Conservation (phyloP, 257 asterid species). For the Catharanthus roseus region DNA sequence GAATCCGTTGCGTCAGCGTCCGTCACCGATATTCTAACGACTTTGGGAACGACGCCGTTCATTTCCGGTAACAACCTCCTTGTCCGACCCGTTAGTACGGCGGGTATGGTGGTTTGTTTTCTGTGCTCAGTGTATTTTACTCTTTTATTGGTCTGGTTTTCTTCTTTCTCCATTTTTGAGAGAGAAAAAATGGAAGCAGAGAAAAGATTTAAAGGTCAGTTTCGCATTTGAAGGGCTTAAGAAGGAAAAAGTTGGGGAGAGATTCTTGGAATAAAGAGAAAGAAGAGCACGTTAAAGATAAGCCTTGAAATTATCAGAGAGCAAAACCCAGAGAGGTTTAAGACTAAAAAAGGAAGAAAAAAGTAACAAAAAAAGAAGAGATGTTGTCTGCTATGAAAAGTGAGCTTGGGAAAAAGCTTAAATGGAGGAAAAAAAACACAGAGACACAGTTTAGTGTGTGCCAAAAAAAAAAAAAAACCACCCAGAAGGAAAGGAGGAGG, state of each 20-base stretch:
- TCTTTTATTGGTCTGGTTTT: conserved; percentile 9
- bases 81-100: conserved; percentile 17
- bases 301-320: conserved; percentile 20
- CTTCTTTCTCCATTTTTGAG: conserved; percentile 16
- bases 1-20: conserved; percentile 94
- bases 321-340: conserved; percentile 7
- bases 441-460: not conserved
- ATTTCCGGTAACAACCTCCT: conserved; percentile 17
- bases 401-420: conserved; percentile 12
- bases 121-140: conserved; percentile 62
- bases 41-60: conserved; percentile 26
- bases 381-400: conserved; percentile 14
- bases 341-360: conserved; percentile 14
- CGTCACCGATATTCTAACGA: conserved; percentile 62
- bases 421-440: not conserved
- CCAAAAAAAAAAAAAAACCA: not conserved
- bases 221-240: conserved; percentile 55
- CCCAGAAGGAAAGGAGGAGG: not conserved
- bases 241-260: conserved; percentile 16
- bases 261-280: conserved; percentile 54
- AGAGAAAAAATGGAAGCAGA: not conserved
- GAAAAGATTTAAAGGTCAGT: conserved; percentile 35
- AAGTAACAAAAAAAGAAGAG: conserved; percentile 28
- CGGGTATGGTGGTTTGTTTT: conserved; percentile 35
- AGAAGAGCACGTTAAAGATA: conserved; percentile 32